Evolutionary conservation across 73 alveolate species (phyloP).

Genomic region (Stentor roeselii): DNA sequence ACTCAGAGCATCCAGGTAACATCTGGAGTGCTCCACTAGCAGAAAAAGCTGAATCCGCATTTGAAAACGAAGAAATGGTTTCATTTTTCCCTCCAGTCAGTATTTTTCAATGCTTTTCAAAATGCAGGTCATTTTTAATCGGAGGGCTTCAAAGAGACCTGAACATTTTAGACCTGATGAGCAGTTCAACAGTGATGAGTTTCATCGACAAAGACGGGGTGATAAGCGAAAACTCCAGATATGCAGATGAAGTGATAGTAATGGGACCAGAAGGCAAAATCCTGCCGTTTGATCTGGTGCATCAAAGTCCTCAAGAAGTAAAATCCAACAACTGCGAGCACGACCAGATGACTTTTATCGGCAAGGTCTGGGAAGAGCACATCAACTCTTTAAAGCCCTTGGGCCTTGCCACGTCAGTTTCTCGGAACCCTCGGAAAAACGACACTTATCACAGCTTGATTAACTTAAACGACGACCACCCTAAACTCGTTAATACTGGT

Average conservation of each 20-base stretch:
- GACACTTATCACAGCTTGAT: neutral
- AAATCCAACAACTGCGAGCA: neutral
- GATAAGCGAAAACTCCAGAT: constrained; percentile 24
- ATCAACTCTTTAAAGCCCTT: constrained; percentile 12
- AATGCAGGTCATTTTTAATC: constrained; percentile 12
- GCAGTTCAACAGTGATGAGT: neutral
- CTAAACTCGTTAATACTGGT: neutral
- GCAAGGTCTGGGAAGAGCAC: neutral
- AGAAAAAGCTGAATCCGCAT: constrained; percentile 4
- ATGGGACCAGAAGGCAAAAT: constrained; percentile 13
- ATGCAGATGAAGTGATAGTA: constrained; percentile 26
- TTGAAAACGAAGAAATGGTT: neutral
- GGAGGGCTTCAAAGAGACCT: constrained; percentile 19
- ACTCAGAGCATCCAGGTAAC: neutral
- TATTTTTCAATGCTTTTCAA: constrained; percentile 5
- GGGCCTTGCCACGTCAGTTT: constrained; percentile 16
- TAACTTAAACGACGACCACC: constrained; percentile 16
- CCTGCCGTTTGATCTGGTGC: neutral
- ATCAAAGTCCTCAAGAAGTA: constrained; percentile 12
- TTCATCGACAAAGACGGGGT: constrained; percentile 29
- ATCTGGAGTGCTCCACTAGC: neutral
- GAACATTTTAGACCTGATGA: neutral
- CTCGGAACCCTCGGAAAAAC: neutral
- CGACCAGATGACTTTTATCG: constrained; percentile 18
- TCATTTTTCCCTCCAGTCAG: constrained; percentile 5